These are phyloP conservation scores for Astragalus glycyphyllos DNA, from an alignment of 306 rosid species.

Conservation along the genomic window DNA sequence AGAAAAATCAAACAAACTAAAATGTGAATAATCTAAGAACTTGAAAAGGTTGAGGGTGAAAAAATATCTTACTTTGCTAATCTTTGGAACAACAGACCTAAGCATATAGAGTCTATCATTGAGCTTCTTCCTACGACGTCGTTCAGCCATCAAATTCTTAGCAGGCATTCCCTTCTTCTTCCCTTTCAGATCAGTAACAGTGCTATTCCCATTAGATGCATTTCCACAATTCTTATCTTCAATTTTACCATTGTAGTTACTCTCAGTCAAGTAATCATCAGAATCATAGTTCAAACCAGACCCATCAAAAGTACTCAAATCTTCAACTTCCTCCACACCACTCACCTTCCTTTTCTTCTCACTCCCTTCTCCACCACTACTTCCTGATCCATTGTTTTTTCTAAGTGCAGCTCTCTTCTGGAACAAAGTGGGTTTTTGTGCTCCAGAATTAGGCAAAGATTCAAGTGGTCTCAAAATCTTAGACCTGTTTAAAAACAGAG, in stretches of 20 bases:
- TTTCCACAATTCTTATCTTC: conserved; percentile 69
- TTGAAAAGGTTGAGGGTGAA: neutral
- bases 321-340: conserved; percentile 58
- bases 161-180: conserved; percentile 84
- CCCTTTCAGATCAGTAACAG: conserved; percentile 69
- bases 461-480: conserved; percentile 72
- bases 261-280: conserved; percentile 66
- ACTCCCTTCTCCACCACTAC: conserved; percentile 40
- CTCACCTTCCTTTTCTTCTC: conserved; percentile 58
- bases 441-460: conserved; percentile 67
- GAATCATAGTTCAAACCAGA: conserved; percentile 84
- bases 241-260: conserved; percentile 38
- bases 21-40: neutral
- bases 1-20: neutral
- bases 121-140: conserved; percentile 96
- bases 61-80: conserved; percentile 77
- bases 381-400: conserved; percentile 49
- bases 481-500: conserved; percentile 60
- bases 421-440: conserved; percentile 73
- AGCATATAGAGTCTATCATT: conserved; percentile 96
- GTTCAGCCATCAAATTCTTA: conserved; percentile 96
- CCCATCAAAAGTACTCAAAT: conserved; percentile 62
- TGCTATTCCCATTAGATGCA: conserved; percentile 66
- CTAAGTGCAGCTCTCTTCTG: conserved; percentile 89
- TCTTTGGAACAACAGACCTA: conserved; percentile 96